A percentile compares a stretch with the other conserved stretches of the same genome.
These are phyloP conservation scores for Chaetomiaceae sp. DNA, from an alignment of 2,329 filamentous ascomycete species.

Conservation along the genomic window DNA sequence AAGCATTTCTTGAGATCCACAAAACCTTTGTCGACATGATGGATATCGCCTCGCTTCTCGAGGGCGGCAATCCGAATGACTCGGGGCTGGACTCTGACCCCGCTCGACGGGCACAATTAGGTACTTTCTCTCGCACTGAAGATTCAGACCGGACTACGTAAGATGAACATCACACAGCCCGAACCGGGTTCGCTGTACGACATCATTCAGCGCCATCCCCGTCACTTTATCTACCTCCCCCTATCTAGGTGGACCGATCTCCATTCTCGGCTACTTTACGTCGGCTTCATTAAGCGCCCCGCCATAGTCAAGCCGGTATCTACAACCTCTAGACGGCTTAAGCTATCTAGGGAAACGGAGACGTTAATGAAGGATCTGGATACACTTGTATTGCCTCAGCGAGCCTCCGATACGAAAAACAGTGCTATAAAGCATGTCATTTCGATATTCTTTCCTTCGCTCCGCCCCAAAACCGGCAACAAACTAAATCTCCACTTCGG, in stretches of 20 bases:
- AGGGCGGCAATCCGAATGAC: neutral
- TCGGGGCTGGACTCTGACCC: too few relatives aligned
- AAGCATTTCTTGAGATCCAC: neutral
- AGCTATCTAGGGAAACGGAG: slow-evolving; percentile 40
- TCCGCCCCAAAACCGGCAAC: slow-evolving; percentile 30
- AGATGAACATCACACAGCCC: slow-evolving; percentile 35
- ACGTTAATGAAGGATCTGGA: slow-evolving; percentile 42
- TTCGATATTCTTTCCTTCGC: slow-evolving; percentile 38
- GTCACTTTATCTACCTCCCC: slow-evolving; percentile 45
- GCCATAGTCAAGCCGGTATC: slow-evolving; percentile 41
- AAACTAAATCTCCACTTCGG: slow-evolving; percentile 49
- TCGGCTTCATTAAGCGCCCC: slow-evolving; percentile 42
- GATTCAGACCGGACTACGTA: slow-evolving; percentile 20
- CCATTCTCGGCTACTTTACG: slow-evolving; percentile 45
- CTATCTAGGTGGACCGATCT: slow-evolving; percentile 53
- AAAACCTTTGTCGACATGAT: neutral
- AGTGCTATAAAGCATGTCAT: slow-evolving; percentile 43
- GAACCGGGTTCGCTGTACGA: slow-evolving; percentile 45
- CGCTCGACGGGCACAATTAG: too few relatives aligned
- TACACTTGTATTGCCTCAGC: slow-evolving; percentile 28
- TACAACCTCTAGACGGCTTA: slow-evolving; percentile 10
- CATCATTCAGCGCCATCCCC: slow-evolving; percentile 34
- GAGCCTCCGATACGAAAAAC: slow-evolving; percentile 32
- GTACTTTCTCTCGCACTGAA: too few relatives aligned
- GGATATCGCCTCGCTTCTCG: neutral